Conservation (phyloP, 148 eudicot species). For the Rhododendron simsii region DNA sequence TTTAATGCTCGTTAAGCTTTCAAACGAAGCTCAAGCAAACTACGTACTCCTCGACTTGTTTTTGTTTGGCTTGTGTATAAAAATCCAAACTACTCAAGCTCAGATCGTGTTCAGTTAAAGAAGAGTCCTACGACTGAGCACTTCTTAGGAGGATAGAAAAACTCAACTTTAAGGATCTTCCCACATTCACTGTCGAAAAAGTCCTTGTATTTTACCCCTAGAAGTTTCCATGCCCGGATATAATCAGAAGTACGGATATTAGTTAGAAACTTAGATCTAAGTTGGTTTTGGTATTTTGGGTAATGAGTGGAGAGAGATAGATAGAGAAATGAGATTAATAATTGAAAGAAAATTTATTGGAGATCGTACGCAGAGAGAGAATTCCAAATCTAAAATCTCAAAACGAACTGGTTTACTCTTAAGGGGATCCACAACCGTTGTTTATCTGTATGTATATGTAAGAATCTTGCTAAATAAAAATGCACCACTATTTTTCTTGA, state of each 20-base stretch:
- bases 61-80: too few relatives aligned
- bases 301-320: too few relatives aligned
- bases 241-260: neutral
- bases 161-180: slow-evolving; percentile 9
- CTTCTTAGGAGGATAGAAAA: slow-evolving; percentile 26
- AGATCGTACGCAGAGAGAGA: too few relatives aligned
- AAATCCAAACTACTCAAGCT: too few relatives aligned
- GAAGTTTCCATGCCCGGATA: neutral
- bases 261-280: neutral
- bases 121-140: slow-evolving; percentile 31
- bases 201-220: neutral
- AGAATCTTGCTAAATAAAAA: slow-evolving; percentile 7
- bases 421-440: neutral
- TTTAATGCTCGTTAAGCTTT: too few relatives aligned
- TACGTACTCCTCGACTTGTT: too few relatives aligned
- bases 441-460: neutral
- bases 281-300: too few relatives aligned
- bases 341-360: too few relatives aligned
- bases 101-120: slow-evolving; percentile 12
- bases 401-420: neutral
- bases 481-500: neutral
- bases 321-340: too few relatives aligned
- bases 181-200: neutral
- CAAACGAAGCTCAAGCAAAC: too few relatives aligned
- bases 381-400: too few relatives aligned